phyloP scores from a whole-genome alignment of 2,329 filamentous ascomycete species.

The Fusarium sp. region DNA sequence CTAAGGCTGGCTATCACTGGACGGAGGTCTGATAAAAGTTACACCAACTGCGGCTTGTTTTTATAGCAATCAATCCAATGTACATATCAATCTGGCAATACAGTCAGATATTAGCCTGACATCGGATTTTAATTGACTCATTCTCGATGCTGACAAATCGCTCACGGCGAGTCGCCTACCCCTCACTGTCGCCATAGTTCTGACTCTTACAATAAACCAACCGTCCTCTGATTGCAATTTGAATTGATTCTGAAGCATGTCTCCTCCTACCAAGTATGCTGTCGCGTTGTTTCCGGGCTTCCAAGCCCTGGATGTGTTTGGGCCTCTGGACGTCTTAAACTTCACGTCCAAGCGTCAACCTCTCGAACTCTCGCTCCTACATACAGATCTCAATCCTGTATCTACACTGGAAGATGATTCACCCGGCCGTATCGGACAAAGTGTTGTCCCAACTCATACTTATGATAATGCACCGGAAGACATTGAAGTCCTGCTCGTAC shows the following conservation, averaged over 20 bases:
- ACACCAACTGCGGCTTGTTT: not conserved
- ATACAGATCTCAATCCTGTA: conserved; percentile 45
- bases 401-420: conserved; percentile 31
- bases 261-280: conserved; percentile 34
- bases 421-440: conserved; percentile 43
- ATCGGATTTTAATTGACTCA: not conserved
- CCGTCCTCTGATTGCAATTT: too few relatives aligned
- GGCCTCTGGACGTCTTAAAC: conserved; percentile 51
- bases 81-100: not conserved
- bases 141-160: conserved; percentile 6
- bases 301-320: conserved; percentile 44
- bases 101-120: not conserved
- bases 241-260: not conserved
- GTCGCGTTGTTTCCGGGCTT: conserved; percentile 40
- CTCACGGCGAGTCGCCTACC: not conserved
- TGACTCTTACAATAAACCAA: not conserved
- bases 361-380: conserved; percentile 44
- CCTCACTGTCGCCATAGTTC: not conserved
- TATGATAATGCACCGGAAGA: conserved; percentile 49
- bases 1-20: not conserved
- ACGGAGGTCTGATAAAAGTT: not conserved
- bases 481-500: conserved; percentile 53
- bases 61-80: not conserved
- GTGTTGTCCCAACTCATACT: conserved; percentile 51
- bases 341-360: conserved; percentile 38